Conservation (phyloP, 371 early-diverging fungal genomes). For the Haplosporangium sp. region DNA sequence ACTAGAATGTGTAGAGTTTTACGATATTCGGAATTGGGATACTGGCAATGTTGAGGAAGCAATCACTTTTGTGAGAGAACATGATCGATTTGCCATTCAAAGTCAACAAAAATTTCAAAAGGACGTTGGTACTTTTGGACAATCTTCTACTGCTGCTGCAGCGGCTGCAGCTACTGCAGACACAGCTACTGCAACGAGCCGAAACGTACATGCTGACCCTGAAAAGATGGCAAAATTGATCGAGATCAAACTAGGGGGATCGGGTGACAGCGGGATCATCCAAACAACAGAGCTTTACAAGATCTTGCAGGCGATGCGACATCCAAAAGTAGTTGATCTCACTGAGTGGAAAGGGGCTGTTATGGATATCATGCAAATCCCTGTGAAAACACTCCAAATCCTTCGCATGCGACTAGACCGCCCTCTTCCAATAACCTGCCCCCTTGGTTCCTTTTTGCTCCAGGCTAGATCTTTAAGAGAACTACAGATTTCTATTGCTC, state of each 20-base stretch:
- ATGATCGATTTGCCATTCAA: conserved; percentile 1
- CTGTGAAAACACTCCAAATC: not conserved
- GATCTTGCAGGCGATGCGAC: conserved; percentile 22
- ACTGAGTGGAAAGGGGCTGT: conserved; percentile 26
- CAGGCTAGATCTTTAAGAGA: conserved; percentile 6
- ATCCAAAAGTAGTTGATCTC: conserved; percentile 13
- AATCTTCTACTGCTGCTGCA: too few species aligned
- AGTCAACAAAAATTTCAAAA: not conserved
- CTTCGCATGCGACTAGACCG: conserved; percentile 21
- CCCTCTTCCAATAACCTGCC: not conserved
- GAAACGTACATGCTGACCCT: not conserved
- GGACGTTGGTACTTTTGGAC: not conserved
- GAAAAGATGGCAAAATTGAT: conserved; percentile 8
- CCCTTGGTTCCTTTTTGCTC: conserved; percentile 4
- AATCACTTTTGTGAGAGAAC: conserved; percentile 13
- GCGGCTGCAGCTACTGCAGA: too few species aligned
- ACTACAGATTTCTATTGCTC: conserved; percentile 22
- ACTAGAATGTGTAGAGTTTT: conserved; percentile 17
- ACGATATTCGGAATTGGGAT: conserved; percentile 11
- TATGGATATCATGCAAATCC: conserved; percentile 23
- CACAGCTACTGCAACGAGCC: not conserved
- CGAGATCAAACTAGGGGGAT: conserved; percentile 30
- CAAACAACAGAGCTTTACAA: conserved; percentile 19
- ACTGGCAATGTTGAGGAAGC: conserved; percentile 12
- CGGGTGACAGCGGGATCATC: conserved; percentile 11